A percentile compares a stretch with the other conserved stretches of the same genome.
These are phyloP conservation scores for Canavalia ensiformis DNA, from an alignment of 306 rosid species.

Conservation along the genomic window DNA sequence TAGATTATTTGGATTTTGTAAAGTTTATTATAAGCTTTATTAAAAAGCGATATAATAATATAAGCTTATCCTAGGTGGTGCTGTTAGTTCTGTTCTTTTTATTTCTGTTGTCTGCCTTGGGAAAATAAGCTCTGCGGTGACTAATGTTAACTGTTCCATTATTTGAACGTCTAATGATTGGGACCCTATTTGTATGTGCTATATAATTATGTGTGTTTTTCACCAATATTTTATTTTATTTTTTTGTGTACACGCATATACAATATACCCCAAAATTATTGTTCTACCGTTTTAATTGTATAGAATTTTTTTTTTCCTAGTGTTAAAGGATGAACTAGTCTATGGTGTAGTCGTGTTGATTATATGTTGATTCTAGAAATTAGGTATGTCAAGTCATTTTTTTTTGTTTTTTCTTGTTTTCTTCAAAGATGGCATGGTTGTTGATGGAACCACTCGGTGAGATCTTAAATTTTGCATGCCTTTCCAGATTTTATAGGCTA, in stretches of 20 bases:
- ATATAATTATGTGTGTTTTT: too few species aligned
- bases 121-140: constrained; percentile 13
- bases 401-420: background rate
- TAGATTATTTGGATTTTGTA: background rate
- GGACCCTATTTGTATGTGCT: too few species aligned
- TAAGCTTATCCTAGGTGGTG: background rate
- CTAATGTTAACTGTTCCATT: too few species aligned
- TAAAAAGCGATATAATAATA: background rate
- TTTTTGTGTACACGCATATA: too few species aligned
- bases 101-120: background rate
- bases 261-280: too few species aligned
- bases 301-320: background rate
- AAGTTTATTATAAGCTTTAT: background rate
- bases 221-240: too few species aligned
- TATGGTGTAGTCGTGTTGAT: background rate
- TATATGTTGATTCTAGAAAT: constrained; percentile 29
- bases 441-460: background rate
- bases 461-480: constrained; percentile 19
- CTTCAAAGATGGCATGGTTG: constrained; percentile 9
- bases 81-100: constrained; percentile 33
- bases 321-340: constrained; percentile 3
- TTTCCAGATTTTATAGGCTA: constrained; percentile 47
- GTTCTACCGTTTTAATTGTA: too few species aligned
- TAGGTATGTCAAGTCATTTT: background rate
- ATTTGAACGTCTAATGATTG: too few species aligned